A percentile compares a stretch with the other conserved stretches of the same genome.
phyloP scores from a whole-genome alignment of 129 eudicot genomes.

The sunflower (Helianthus annuus) region HanXRQr2.0-SUNRISE NC_035442.2:174702529-174703028 shows the following conservation, averaged over 20 bases:
- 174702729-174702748: conserved; percentile 54
- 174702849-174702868: conserved; percentile 70
- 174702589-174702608: conserved; percentile 66
- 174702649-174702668: conserved; percentile 40
- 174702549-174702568: conserved; percentile 55
- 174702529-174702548: conserved; percentile 65
- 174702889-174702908: conserved; percentile 89
- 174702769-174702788: conserved; percentile 54
- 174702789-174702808: conserved; percentile 77
- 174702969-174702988: conserved; percentile 64
- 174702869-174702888: conserved; percentile 57
- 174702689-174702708: conserved; percentile 75
- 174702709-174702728: conserved; percentile 72
- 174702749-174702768: conserved; percentile 44
- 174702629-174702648: conserved; percentile 41
- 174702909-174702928: conserved; percentile 93
- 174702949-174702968: conserved; percentile 50
- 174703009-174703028: conserved; percentile 70
- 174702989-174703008: conserved; percentile 77
- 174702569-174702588: conserved; percentile 58
- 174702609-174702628: conserved; percentile 74
- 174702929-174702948: conserved; percentile 60
- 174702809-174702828: conserved; percentile 72
- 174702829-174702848: conserved; percentile 62
- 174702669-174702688: conserved; percentile 76